Evolutionary conservation across 192 early-diverging fungal species (phyloP).

Genomic region (Kickxella alabastrina): DNA sequence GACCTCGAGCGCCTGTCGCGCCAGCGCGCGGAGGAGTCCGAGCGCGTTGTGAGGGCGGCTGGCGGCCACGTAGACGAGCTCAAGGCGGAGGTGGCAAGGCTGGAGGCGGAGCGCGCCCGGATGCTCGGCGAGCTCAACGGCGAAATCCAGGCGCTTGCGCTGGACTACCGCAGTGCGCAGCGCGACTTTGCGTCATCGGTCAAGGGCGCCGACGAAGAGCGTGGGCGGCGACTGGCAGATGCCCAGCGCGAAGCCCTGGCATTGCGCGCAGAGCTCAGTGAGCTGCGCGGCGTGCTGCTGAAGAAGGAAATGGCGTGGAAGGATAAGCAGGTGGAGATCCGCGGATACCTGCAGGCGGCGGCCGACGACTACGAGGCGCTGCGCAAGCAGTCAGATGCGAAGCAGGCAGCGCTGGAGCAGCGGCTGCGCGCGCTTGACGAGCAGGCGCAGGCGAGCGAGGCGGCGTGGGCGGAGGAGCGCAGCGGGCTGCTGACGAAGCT

Average conservation of each 20-base stretch:
- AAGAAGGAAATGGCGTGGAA: conserved; percentile 45
- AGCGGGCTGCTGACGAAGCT: conserved; percentile 33
- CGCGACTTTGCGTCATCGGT: conserved; percentile 37
- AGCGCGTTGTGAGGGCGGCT: conserved; percentile 30
- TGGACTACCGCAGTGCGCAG: conserved; percentile 31
- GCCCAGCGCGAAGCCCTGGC: conserved; percentile 36
- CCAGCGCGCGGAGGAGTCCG: conserved; percentile 27
- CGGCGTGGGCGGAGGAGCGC: conserved; percentile 33
- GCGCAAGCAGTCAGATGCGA: conserved; percentile 17
- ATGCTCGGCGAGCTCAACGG: conserved; percentile 38
- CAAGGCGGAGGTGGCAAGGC: conserved; percentile 28
- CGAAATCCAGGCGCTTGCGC: conserved; percentile 31
- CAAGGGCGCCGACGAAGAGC: conserved; percentile 32
- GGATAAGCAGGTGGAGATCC: conserved; percentile 27
- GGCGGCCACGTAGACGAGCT: conserved; percentile 29
- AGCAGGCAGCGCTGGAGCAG: conserved; percentile 7
- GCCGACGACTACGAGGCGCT: conserved; percentile 38
- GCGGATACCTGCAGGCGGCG: conserved; percentile 31
- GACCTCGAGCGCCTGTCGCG: conserved; percentile 36
- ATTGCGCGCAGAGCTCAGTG: conserved; percentile 33
- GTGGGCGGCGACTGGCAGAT: conserved; percentile 24
- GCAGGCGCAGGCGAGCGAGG: conserved; percentile 19
- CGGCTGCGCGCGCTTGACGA: conserved; percentile 11
- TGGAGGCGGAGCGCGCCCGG: conserved; percentile 37
- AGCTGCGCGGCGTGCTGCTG: conserved; percentile 41